A percentile compares a stretch with the other conserved stretches of the same genome.
Conservation (phyloP, 441 rosid genomes). For the Corymbia citriodora region DNA sequence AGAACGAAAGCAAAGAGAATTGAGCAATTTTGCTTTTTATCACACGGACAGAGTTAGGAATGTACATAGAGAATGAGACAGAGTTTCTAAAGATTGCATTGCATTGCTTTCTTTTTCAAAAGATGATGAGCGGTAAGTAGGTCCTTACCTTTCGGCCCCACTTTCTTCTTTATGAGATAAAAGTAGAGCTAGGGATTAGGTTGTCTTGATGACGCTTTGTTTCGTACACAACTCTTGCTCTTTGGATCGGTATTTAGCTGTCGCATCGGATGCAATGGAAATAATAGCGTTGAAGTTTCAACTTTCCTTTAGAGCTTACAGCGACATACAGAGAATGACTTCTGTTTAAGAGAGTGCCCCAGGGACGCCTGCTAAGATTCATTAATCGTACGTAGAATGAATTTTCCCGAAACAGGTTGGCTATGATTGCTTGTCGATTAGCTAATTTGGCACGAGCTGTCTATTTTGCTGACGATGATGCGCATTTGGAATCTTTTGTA, state of each 20-base stretch:
- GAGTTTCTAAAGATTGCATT: background rate
- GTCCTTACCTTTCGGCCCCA: background rate
- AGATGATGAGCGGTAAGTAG: background rate
- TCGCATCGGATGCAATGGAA: background rate
- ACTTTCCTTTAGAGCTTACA: background rate
- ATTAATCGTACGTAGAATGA: background rate
- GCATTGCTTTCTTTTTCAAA: background rate
- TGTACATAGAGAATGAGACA: background rate
- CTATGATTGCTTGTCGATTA: background rate
- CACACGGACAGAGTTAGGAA: background rate
- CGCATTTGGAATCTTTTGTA: background rate
- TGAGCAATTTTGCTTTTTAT: background rate
- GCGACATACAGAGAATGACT: background rate
- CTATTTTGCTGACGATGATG: background rate
- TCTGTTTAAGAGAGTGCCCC: background rate
- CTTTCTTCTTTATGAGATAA: background rate
- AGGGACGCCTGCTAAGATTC: background rate
- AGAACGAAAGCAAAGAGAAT: background rate
- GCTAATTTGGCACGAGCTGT: background rate
- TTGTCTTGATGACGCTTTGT: background rate
- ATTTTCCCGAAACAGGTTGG: background rate
- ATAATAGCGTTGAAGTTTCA: background rate
- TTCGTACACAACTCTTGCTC: background rate
- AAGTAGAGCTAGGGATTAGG: background rate
- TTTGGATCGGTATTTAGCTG: background rate